Evolutionary conservation across 805 yeast genomes (phyloP), one percentile per base, ranked within the genome.

Genomic region (Lipomyces orientalis): DNA sequence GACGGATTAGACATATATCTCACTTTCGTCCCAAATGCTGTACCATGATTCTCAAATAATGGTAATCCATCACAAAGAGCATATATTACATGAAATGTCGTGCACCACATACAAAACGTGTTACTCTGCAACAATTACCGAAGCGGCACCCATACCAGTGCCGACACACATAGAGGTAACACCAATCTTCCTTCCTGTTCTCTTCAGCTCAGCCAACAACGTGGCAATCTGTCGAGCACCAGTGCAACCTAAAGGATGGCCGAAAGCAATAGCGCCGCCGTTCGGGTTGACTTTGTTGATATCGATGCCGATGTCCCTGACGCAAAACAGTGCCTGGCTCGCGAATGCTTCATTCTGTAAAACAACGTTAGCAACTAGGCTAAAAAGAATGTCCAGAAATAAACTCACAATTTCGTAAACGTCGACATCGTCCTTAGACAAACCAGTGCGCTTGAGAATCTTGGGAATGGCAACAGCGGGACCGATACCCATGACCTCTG

Each of bases 101-200:
- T 43, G 49, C 49, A n/a, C n/a, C 25, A n/a, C 19, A 43, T 43
- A n/a, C 7, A 25, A 29, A 19, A 8, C 12, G 9, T 14, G 4
- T 55, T 83, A 92, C 82, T 94, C 98, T 75, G 85, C 89, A 56
- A 91, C 84, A 74, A 94, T 85, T 57, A 93, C 83, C 14, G 94
- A 90, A 59, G 98, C 98, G 43, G 98, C 97, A 72, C 98, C 98
- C 97, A 93, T 94, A 74, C 98, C 98, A 46, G 98, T 92, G 75
- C 98, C 98, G 72, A 94, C 88, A 83, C 98, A 94, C 98, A 94
- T 94, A 71, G 97, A 90, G 12, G 96, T 90, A 62, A 94, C 88
- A 72, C 98, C 98, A 71, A 93, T 81, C 77, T 79, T 79, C 81
- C 93, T 88, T 69, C 94, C 96, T 34, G 85, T 78, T 60, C 79